Evolutionary conservation across 306 rosid species (phyloP).

Genomic region (cucumber (Cucumis sativus)): DNA sequence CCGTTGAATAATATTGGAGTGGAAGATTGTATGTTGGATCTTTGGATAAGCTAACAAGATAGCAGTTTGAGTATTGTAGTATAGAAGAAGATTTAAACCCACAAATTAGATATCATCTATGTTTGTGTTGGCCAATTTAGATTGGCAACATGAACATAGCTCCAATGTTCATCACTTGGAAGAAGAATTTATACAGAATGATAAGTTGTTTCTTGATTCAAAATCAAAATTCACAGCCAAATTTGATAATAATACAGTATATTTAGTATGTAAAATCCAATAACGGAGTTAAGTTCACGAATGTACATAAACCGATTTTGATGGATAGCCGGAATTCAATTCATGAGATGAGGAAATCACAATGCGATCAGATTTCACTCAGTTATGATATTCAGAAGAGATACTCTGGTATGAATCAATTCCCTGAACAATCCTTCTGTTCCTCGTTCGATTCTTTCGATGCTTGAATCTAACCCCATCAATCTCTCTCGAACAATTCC

Average conservation of each 20-base stretch:
- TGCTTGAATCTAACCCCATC: constrained; percentile 27
- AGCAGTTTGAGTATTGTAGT: no score
- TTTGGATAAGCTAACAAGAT: no score
- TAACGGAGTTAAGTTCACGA: not conserved
- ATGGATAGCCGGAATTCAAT: not conserved
- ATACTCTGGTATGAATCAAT: constrained; percentile 52
- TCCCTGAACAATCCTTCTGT: constrained; percentile 54
- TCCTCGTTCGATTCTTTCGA: constrained; percentile 41
- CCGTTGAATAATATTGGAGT: no score
- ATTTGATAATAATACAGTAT: not conserved
- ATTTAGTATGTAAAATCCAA: not conserved
- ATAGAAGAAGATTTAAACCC: no score
- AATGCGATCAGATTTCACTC: constrained; percentile 10
- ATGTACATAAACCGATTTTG: constrained; percentile 6
- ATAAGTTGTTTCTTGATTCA: not conserved
- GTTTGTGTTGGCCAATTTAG: no score
- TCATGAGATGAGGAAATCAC: not conserved
- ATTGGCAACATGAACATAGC: no score
- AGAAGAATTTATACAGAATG: not conserved
- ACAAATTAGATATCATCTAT: no score
- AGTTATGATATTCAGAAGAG: constrained; percentile 45
- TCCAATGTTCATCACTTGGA: not conserved
- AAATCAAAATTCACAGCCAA: not conserved
- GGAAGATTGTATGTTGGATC: no score
- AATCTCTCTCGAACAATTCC: constrained; percentile 25